phyloP scores from a whole-genome alignment of 2,329 filamentous ascomycete genomes.

The Colletotrichum spinosum region DNA sequence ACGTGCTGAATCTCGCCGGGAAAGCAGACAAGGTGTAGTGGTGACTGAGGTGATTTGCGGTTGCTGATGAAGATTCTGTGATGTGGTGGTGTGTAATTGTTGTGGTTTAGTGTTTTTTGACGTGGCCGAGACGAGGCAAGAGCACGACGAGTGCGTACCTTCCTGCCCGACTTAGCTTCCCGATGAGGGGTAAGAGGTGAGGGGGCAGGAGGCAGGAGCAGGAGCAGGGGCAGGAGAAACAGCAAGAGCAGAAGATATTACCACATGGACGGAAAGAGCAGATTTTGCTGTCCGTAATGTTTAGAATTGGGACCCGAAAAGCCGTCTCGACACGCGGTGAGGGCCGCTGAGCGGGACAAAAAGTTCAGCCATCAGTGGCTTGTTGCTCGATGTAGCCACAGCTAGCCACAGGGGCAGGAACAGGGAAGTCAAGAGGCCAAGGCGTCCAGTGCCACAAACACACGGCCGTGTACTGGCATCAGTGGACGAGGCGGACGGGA shows the following conservation, averaged over 20 bases:
- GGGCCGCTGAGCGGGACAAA: no score
- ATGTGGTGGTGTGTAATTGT: slow-evolving; percentile 12
- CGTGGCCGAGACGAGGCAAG: neutral
- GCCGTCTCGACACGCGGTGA: no score
- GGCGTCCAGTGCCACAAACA: neutral
- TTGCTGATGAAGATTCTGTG: slow-evolving; percentile 1
- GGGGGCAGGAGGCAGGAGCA: no score
- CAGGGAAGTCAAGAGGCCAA: neutral
- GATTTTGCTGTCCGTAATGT: no score
- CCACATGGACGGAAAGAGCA: no score
- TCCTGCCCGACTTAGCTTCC: neutral
- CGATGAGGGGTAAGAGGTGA: no score
- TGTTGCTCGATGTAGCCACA: neutral
- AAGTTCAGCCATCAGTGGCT: neutral
- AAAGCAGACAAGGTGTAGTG: slow-evolving; percentile 9
- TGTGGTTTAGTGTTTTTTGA: slow-evolving; percentile 22
- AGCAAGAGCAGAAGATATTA: no score
- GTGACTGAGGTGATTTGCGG: slow-evolving; percentile 19
- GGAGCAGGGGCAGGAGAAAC: no score
- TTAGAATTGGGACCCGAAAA: no score
- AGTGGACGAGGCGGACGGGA: slow-evolving; percentile 12
- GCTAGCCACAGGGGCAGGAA: neutral
- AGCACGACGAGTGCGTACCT: neutral
- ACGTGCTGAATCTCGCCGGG: slow-evolving; percentile 30
- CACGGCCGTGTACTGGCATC: neutral